Conservation (phyloP, 805 yeast species). For the Starmera pachycereana region DNA sequence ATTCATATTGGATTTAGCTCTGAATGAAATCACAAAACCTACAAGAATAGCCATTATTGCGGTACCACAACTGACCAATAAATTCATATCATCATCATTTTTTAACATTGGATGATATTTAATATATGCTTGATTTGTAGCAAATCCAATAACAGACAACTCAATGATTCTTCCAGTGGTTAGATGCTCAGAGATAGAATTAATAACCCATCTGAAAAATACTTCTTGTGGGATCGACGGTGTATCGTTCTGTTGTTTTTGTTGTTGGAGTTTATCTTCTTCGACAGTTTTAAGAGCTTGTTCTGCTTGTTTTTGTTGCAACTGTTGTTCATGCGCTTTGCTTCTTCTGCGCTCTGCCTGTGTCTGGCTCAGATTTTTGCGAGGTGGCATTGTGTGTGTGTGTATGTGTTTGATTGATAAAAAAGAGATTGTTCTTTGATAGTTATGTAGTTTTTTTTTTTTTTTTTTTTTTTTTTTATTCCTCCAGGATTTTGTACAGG, state of each 20-base stretch:
- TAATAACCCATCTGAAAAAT: conserved; percentile 9
- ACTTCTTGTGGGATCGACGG: conserved; percentile 13
- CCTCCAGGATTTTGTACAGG: no score
- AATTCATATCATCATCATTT: conserved; percentile 8
- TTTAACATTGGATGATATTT: conserved; percentile 5
- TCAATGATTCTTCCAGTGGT: conserved; percentile 18
- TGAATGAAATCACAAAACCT: conserved; percentile 12
- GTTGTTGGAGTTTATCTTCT: background rate
- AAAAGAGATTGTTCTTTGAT: no score
- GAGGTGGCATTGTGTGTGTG: no score
- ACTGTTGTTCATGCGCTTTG: background rate
- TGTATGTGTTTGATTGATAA: no score
- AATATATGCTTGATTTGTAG: conserved; percentile 14
- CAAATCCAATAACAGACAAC: conserved; percentile 14
- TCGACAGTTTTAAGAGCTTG: background rate
- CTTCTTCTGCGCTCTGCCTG: no score
- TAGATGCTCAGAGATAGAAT: conserved; percentile 10
- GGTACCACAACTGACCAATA: conserved; percentile 14
- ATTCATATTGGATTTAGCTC: conserved; percentile 3
- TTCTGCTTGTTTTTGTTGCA: background rate
- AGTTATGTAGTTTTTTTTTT: no score
- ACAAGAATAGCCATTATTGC: conserved; percentile 15
- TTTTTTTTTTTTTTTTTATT: no score
- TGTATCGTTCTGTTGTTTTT: conserved; percentile 3
- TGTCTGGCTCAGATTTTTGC: no score